Evolutionary conservation across 345 rosid genomes (phyloP), one percentile per base, ranked within the genome.

Genomic region (Raphanus sativus): DNA sequence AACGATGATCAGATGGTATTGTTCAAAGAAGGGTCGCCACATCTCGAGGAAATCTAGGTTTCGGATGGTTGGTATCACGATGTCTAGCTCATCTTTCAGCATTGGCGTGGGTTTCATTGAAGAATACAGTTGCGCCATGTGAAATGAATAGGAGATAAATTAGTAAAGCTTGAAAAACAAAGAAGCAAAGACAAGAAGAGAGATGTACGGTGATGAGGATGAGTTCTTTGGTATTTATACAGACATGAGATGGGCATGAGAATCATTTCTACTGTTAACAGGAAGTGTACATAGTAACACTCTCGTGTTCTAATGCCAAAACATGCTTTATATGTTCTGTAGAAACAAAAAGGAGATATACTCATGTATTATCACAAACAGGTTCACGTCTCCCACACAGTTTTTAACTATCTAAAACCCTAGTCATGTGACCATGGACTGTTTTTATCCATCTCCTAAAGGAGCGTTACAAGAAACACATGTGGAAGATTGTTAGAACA

Each of bases 41-140:
- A 66, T 73, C 59, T 79, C 82, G 8, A 79, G 73, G 48, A 79
- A 79, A 16, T 79, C 82, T 0, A 79, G 68, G 74, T 74, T 79
- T 13, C 82, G 69, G 15, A 79, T 79, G 2, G 82, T 79, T 0
- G 82, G 82, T 74, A 79, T 79, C 73, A 79, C 82, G 40, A 79
- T 79, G 24, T 79, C 78, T 5, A 79, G 75, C 42, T 79, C 78
- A 67, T 74, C 75, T 52, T 79, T 79, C 75, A 79, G 61, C 64
- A 73, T 58, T 77, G 80, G 70, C n/a, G 70, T 69, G 45, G 70
- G 45, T 16, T 69, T 76, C 75, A 69, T 11, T 4, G 80, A 63
- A 70, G 75, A 70, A 9, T 70, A 77, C 75, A 54, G 5, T 16
- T 62, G 75, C 34, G 80, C 80, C 75, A 77, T 76, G 17, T 69